phyloP scores from a whole-genome alignment of 1,284 basidiomycete species.

The Rhodotorula sp. region DNA sequence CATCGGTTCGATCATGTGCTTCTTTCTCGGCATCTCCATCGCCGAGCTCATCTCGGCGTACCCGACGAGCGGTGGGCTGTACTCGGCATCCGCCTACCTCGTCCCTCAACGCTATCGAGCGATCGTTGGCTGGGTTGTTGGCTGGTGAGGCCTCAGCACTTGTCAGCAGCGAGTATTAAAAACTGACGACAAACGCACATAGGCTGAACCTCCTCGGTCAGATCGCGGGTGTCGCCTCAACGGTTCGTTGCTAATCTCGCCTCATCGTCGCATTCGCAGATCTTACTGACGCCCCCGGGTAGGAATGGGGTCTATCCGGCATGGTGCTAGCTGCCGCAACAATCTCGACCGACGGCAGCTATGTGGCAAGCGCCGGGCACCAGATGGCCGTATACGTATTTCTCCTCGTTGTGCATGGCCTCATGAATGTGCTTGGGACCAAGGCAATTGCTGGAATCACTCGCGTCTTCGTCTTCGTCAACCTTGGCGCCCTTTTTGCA shows the following conservation, averaged over 20 bases:
- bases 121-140: slow-evolving; percentile 61
- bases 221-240: slow-evolving; percentile 77
- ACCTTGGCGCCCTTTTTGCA: slow-evolving; percentile 62
- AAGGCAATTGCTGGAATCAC: slow-evolving; percentile 75
- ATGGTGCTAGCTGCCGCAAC: slow-evolving; percentile 71
- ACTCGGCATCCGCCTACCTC: slow-evolving; percentile 65
- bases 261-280: too few relatives aligned
- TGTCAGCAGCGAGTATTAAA: not conserved
- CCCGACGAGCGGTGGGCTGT: slow-evolving; percentile 77
- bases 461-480: slow-evolving; percentile 79
- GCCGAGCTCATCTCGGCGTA: slow-evolving; percentile 56
- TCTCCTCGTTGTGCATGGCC: slow-evolving; percentile 62
- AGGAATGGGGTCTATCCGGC: slow-evolving; percentile 79
- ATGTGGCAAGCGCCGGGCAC: slow-evolving; percentile 59
- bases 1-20: slow-evolving; percentile 60
- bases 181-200: not conserved
- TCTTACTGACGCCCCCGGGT: too few relatives aligned
- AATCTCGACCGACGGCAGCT: slow-evolving; percentile 59
- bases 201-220: slow-evolving; percentile 83
- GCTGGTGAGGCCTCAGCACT: slow-evolving; percentile 25
- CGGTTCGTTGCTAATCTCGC: too few relatives aligned
- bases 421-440: slow-evolving; percentile 68
- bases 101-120: slow-evolving; percentile 68
- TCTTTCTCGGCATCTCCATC: slow-evolving; percentile 71
- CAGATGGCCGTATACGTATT: slow-evolving; percentile 72